These are phyloP conservation scores for Rachicladosporium sp. DNA, from an alignment of 2,329 filamentous ascomycete genomes.

Conservation along the genomic window DNA sequence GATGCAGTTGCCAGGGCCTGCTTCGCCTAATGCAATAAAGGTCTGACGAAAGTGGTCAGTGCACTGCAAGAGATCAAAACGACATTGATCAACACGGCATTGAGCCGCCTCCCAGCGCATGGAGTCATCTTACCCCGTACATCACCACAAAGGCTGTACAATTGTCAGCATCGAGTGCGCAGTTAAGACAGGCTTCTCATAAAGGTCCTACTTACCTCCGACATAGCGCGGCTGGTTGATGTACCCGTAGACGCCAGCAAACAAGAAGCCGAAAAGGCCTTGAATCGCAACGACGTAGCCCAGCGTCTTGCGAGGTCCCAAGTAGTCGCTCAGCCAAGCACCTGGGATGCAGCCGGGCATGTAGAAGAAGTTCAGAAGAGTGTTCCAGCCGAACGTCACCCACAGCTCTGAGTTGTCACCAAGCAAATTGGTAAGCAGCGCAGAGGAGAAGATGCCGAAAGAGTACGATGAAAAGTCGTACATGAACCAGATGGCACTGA, in stretches of 20 bases:
- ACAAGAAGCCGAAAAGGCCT: constrained; percentile 72
- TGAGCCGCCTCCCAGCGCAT: constrained; percentile 23
- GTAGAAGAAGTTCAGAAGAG: constrained; percentile 79
- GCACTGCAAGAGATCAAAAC: background rate
- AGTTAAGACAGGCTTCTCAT: no score
- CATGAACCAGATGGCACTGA: constrained; percentile 72
- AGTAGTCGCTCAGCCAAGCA: constrained; percentile 61
- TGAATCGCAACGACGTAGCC: constrained; percentile 59
- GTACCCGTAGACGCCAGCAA: constrained; percentile 64
- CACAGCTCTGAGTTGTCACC: constrained; percentile 50
- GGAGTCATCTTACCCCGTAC: constrained; percentile 54
- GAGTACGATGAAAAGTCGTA: constrained; percentile 71
- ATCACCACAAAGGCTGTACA: constrained; percentile 53
- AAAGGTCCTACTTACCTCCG: constrained; percentile 31
- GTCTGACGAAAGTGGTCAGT: background rate
- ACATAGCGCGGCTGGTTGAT: constrained; percentile 57
- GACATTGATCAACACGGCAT: background rate
- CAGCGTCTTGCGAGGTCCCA: constrained; percentile 67
- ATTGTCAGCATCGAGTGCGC: no score
- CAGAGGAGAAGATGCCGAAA: constrained; percentile 73
- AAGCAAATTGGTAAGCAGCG: constrained; percentile 57
- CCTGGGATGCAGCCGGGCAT: constrained; percentile 71
- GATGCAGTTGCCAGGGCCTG: constrained; percentile 86
- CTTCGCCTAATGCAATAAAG: constrained; percentile 51
- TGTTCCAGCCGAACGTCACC: constrained; percentile 77